Base-by-base conservation (phyloP, 805 yeast genomes). In the Saccharomycopsis babjevae region DNA sequence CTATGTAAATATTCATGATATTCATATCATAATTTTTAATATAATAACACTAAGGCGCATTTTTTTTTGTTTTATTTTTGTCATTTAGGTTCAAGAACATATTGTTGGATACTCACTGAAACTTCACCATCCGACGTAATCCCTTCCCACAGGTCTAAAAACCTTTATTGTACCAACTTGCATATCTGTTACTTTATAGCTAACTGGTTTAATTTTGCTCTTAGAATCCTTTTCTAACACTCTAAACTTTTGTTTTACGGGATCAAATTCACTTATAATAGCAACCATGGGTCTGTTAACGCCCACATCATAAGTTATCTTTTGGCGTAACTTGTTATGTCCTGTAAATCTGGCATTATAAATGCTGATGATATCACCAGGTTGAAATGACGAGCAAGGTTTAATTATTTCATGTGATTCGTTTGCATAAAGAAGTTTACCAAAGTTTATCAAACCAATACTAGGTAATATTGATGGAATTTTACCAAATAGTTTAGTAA, bases 291-390 rank as follows among this genome's bases (percentile, higher is more conserved):
- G 81, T 1, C 77, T 80, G 13, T 79, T 80, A 50, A 73, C 74
- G 15, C 96, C 96, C 16, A 84, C 77, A 5, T 79, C 80, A n/a
- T 78, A 70, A 1, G 77, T 67, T 25, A 84, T 80, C 73, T 86
- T 86, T 67, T 78, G 81, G 59, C 77, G 81, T 43, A 84, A 68
- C 39, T 81, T 77, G 58, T 79, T 79, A 66, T 85, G 89, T 6
- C 84, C 81, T 64, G 81, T 83, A 73, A 93, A 92, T 63, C 80
- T 80, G 6, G 90, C 97, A 60, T 83, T 83, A 67, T 85, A 81
- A 64, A 90, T 80, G 58, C 90, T 88, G 50, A 90, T 72, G 10
- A 93, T 78, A 71, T 94, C 98, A 62, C 99, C 99, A 0, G 96
- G 85, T 66, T 80, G 60, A n/a, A 61, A 59, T 13, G 54, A 57